Percentiles rank a stretch among this genome's conserved stretches.
Evolutionary conservation across 2,329 filamentous ascomycete species (phyloP).

Genomic region (Aureobasidium sp.): DNA sequence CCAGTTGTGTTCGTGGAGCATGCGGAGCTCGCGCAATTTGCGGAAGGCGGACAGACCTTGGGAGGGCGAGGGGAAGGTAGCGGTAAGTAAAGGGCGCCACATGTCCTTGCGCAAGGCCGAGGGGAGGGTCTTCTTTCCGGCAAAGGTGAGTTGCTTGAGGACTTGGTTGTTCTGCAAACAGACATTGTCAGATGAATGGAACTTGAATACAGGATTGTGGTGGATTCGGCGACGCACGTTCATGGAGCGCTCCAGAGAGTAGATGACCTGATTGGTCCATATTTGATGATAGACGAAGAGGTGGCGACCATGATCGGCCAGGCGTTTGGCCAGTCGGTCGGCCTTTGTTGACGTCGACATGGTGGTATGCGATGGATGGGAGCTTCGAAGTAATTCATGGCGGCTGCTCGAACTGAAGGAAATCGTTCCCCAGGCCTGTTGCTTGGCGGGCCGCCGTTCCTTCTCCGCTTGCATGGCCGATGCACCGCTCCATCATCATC

Average conservation of each 20-base stretch:
- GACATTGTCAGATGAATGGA: background rate
- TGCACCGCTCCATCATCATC: constrained; percentile 4
- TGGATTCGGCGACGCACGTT: constrained; percentile 42
- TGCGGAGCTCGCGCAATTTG: constrained; percentile 53
- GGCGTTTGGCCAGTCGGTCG: constrained; percentile 32
- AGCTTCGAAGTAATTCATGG: background rate
- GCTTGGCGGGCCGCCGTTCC: too few relatives aligned
- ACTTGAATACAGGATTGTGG: too few relatives aligned
- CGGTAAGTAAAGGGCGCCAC: constrained; percentile 54
- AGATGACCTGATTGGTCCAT: constrained; percentile 57
- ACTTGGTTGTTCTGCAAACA: constrained; percentile 44
- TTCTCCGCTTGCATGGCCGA: constrained; percentile 6
- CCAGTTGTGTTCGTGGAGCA: constrained; percentile 51
- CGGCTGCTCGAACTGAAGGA: background rate
- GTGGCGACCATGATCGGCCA: constrained; percentile 45
- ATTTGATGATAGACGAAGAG: constrained; percentile 58
- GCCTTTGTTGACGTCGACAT: constrained; percentile 3
- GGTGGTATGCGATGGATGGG: constrained; percentile 4
- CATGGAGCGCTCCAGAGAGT: constrained; percentile 51
- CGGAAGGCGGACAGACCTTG: constrained; percentile 50
- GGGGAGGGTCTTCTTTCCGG: constrained; percentile 58
- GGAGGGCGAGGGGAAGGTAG: constrained; percentile 46
- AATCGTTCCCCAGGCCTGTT: constrained; percentile 6
- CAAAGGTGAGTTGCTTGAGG: constrained; percentile 53
- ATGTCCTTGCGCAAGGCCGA: constrained; percentile 53